These are phyloP conservation scores for Ilyonectria destructans DNA, from an alignment of 2,329 filamentous ascomycete genomes.

Conservation along the genomic window DNA sequence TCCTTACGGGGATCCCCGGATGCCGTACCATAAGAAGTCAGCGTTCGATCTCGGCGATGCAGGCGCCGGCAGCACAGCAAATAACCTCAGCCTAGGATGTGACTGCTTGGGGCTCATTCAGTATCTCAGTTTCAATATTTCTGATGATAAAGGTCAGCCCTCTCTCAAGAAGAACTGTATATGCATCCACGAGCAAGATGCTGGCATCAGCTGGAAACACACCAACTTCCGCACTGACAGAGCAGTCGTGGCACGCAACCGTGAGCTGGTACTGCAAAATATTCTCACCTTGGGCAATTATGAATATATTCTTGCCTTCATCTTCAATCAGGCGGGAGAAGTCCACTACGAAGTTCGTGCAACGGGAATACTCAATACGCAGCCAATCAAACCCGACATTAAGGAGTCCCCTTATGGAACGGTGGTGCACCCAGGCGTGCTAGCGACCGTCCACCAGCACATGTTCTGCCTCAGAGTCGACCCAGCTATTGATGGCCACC, in stretches of 20 bases:
- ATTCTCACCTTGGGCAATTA: conserved; percentile 77
- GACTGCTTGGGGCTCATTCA: conserved; percentile 76
- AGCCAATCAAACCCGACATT: conserved; percentile 24
- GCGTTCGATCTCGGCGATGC: conserved; percentile 80
- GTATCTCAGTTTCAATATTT: conserved; percentile 26
- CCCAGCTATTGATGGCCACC: no score
- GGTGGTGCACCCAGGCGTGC: conserved; percentile 27
- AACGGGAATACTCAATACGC: conserved; percentile 37
- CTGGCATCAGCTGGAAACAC: conserved; percentile 36
- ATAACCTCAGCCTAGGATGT: conserved; percentile 76
- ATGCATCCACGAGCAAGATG: conserved; percentile 35
- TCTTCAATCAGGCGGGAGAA: conserved; percentile 32
- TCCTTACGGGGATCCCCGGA: conserved; percentile 21
- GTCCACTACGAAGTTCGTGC: conserved; percentile 28
- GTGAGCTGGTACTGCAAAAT: conserved; percentile 73
- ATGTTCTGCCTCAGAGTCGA: conserved; percentile 79
- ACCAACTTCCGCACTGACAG: conserved; percentile 32
- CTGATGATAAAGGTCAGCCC: conserved; percentile 15
- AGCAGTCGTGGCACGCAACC: conserved; percentile 68
- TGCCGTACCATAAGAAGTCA: conserved; percentile 44
- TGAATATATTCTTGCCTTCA: conserved; percentile 40
- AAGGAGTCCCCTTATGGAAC: conserved; percentile 36
- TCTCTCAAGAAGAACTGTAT: conserved; percentile 23
- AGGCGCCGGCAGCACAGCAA: conserved; percentile 76
- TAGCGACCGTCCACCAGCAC: conserved; percentile 75